A percentile compares a stretch with the other conserved stretches of the same genome.
Conservation (phyloP, 345 rosid species). For the Kandelia obovata region DNA sequence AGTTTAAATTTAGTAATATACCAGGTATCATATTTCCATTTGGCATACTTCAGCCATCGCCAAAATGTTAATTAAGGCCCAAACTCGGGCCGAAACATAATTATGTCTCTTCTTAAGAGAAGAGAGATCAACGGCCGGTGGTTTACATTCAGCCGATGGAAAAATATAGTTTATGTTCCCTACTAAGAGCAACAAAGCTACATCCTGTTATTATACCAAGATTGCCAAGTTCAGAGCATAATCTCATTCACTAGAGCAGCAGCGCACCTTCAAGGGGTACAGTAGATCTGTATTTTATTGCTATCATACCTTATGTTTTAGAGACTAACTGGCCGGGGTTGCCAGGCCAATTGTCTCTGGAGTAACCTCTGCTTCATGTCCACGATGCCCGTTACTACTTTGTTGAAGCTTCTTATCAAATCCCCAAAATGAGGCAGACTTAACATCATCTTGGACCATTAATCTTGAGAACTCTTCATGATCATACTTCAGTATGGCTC, state of each 20-base stretch:
- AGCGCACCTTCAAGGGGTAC: background rate
- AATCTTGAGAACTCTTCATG: conserved; percentile 78
- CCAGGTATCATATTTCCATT: too few relatives aligned
- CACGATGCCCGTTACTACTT: conserved; percentile 35
- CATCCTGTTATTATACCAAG: too few relatives aligned
- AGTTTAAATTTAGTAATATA: too few relatives aligned
- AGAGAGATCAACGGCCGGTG: too few relatives aligned
- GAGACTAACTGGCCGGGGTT: conserved; percentile 36
- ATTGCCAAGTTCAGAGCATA: background rate
- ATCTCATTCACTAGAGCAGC: background rate
- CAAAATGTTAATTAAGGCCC: too few relatives aligned
- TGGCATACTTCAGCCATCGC: too few relatives aligned
- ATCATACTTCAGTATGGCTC: conserved; percentile 63
- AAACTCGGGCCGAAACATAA: too few relatives aligned
- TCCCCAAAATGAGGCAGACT: conserved; percentile 64
- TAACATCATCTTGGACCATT: conserved; percentile 70
- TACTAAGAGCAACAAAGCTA: too few relatives aligned
- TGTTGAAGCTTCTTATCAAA: conserved; percentile 36
- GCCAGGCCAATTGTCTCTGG: conserved; percentile 46
- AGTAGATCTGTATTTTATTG: background rate
- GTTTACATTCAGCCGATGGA: too few relatives aligned
- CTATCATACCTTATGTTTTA: background rate
- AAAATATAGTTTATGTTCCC: too few relatives aligned
- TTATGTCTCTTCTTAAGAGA: too few relatives aligned
- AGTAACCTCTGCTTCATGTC: conserved; percentile 52